A percentile compares a stretch with the other conserved stretches of the same genome.
Conservation (phyloP, 768 basidiomycete genomes). For the Boletus sp. region DNA sequence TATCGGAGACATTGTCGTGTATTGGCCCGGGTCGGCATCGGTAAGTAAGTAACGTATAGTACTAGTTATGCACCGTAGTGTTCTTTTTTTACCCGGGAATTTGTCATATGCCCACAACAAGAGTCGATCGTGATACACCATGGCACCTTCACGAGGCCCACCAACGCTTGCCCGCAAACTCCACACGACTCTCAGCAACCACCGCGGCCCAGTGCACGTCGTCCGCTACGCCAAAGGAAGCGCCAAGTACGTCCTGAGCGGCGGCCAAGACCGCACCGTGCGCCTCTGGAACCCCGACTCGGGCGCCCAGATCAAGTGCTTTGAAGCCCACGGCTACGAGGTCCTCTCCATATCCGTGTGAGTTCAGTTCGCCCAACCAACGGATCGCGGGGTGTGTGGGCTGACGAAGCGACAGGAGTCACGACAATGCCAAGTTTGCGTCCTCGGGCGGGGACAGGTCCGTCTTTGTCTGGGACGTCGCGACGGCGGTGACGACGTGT, state of each 20-base stretch:
- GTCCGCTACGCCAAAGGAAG: conserved; percentile 88
- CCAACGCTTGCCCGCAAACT: conserved; percentile 56
- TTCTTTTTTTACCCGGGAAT: too few species aligned
- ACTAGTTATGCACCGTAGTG: not conserved
- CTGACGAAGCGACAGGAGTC: conserved; percentile 48
- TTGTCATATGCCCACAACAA: too few species aligned
- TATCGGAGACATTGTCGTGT: not conserved
- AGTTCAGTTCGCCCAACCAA: conserved; percentile 28
- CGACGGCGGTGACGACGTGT: conserved; percentile 78
- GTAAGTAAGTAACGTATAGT: not conserved
- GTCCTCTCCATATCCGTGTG: conserved; percentile 89
- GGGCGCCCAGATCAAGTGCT: conserved; percentile 89
- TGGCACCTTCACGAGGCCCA: conserved; percentile 56
- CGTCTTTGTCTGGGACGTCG: conserved; percentile 95
- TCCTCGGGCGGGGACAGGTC: conserved; percentile 93
- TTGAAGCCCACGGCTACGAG: conserved; percentile 93
- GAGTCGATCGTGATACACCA: conserved; percentile 13
- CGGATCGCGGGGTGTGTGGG: not conserved
- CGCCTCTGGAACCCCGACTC: conserved; percentile 86
- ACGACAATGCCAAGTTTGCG: conserved; percentile 93
- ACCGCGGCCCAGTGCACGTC: conserved; percentile 87
- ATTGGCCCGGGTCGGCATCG: not conserved
- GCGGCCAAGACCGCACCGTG: conserved; percentile 87
- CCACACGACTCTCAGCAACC: conserved; percentile 59
- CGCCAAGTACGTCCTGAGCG: conserved; percentile 89